Base-by-base conservation (phyloP, 805 yeast species). In the Sugiyamaella mastotermitis region DNA sequence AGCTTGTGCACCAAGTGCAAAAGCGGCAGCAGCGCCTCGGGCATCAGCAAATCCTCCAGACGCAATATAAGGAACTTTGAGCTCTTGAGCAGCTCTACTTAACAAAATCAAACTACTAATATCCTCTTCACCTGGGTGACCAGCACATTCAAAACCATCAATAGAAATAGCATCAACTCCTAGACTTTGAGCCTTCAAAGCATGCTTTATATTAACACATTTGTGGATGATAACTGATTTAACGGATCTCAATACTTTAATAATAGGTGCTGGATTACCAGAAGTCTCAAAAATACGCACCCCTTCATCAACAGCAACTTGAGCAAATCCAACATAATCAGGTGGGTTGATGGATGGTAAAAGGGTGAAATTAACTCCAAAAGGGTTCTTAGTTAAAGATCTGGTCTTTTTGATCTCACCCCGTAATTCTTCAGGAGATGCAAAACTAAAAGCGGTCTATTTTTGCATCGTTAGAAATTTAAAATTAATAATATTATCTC, bases 101-200 rank as follows among this genome's bases (percentile, higher is more conserved):
- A 57, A 47, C 30, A 57, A 44, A 15, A 57, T 41, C 35, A 57
- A 36, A 5, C 55, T 42, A 33, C 56, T 42, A 23, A 57, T 35
- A 23, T 51, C 62, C 40, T 57, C 55, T 42, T 57, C 61, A n/a
- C 62, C 62, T 14, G 62, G 62, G 38, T 57, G 62, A 10, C 62
- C 62, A 5, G 62, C 62, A 36, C 61, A 57, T 43, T 56, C 59
- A 30, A 53, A 57, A 5, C 62, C 62, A 29, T 57, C 62, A 26
- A 57, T 57, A 14, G 57, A 49, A 35, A 57, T 45, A 28, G 56
- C 56, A 22, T 54, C 52, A n/a, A 54, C 61, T 8, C 61, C 61
- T 13, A 52, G 42, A 19, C 37, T 24, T 46, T 57, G 48, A 21
- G 62, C 62, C 33, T 50, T 54, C 25, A 51, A 35, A 3, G 62